Evolutionary conservation across 352 stramenopile species (phyloP), one percentile per base, ranked within the genome.

Genomic region (Peronosclerospora sorghi): DNA sequence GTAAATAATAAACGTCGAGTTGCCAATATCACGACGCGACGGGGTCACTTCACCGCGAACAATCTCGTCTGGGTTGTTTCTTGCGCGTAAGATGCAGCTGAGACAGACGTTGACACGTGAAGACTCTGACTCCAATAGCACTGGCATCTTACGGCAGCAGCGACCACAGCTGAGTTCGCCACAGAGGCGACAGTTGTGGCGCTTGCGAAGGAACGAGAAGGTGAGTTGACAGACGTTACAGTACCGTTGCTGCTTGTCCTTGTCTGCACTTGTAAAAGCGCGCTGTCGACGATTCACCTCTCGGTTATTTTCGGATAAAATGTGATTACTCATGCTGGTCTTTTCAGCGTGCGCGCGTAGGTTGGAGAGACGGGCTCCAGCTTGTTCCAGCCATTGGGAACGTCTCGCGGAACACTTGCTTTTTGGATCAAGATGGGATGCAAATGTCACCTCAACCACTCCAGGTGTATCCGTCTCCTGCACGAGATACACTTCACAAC

Each of bases 391-490:
- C 70, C 72, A 88, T 15, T 77, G 57, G 4, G 68, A 63, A 9
- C 65, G 59, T 30, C 59, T 68, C 9, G 65, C 63, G 21, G 66
- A 72, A 48, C 72, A 75, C 44, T 84, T 85, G 56, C 66, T 86
- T 57, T 88, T 88, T 4, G 75, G 75, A 54, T 91, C 78, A 12
- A 91, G 32, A 42, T 91, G 78, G 19, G 73, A 84, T 18, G 78
- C 78, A 41, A 86, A 91, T 19, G 73, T 88, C 46, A 91, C 68
- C 37, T 87, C 70, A n/a, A 91, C 78, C 20, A 91, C 73, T 29
- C 75, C 74, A 1, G 72, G 56, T 2, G 62, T 66, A 15, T 67
- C 50, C 2, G 72, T 86, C 45, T 91, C 78, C 14, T 68, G 73
- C 15, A 91, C 78, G 8, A 76, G 65, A 49, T 88, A 91, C 28